phyloP scores from a whole-genome alignment of 495 filamentous ascomycete species.

The Hypomontagnella submonticulosa region DNA sequence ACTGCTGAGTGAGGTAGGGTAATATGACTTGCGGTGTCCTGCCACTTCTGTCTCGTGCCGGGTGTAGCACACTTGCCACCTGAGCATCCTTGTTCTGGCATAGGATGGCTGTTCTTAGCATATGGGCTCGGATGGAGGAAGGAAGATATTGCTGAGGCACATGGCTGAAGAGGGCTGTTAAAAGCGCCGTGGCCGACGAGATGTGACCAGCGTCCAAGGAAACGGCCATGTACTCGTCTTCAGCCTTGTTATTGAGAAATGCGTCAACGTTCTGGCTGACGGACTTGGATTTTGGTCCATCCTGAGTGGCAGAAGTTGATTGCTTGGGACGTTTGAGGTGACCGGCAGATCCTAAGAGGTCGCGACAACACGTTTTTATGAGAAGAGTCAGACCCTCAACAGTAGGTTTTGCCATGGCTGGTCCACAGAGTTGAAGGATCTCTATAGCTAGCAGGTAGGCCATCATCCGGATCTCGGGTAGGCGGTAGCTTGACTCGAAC shows the following conservation, averaged over 20 bases:
- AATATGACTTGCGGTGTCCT: conserved; percentile 74
- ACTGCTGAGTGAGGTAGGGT: conserved; percentile 74
- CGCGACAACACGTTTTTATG: conserved; percentile 70
- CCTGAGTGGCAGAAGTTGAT: conserved; percentile 35
- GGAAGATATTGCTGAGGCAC: conserved; percentile 70
- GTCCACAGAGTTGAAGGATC: conserved; percentile 70
- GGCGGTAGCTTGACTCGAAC: conserved; percentile 69
- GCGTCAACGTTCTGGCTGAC: conserved; percentile 54
- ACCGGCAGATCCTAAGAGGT: conserved; percentile 64
- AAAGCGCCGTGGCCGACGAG: conserved; percentile 66
- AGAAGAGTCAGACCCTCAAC: conserved; percentile 67
- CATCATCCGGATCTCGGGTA: conserved; percentile 66
- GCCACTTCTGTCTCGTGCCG: conserved; percentile 67
- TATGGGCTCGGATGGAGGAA: conserved; percentile 70
- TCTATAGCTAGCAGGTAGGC: conserved; percentile 67
- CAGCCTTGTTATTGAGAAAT: conserved; percentile 45
- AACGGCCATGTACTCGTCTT: conserved; percentile 52
- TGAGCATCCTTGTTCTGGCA: conserved; percentile 72
- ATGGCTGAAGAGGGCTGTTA: conserved; percentile 68
- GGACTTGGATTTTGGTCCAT: conserved; percentile 49
- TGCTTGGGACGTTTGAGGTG: conserved; percentile 49
- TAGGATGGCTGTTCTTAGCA: conserved; percentile 83
- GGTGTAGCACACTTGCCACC: conserved; percentile 82
- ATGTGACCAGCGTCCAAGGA: conserved; percentile 45
- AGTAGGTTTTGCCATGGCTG: conserved; percentile 69